Percentiles rank a stretch among this genome's conserved stretches.
Conservation (phyloP, 78 protist species). For the Pirum gemmata region DNA sequence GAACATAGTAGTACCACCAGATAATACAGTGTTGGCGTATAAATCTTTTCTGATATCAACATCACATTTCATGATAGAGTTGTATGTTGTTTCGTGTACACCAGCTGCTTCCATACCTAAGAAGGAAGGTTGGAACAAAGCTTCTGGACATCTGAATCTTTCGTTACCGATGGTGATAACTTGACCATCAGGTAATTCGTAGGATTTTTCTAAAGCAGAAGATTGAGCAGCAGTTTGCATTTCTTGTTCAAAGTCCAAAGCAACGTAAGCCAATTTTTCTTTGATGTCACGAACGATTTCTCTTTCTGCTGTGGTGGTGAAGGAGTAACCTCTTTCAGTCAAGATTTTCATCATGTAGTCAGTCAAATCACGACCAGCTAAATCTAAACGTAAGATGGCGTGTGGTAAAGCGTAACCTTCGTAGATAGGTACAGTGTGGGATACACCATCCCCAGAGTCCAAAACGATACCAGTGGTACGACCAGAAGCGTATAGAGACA, state of each 20-base stretch:
- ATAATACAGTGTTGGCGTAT: constrained; percentile 78
- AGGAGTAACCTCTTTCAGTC: constrained; percentile 82
- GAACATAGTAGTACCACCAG: constrained; percentile 89
- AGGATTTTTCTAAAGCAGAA: constrained; percentile 54
- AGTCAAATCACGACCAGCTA: constrained; percentile 88
- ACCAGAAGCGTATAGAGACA: constrained; percentile 75
- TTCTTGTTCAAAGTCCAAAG: constrained; percentile 76
- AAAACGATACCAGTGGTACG: constrained; percentile 88
- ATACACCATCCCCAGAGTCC: constrained; percentile 92
- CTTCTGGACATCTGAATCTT: constrained; percentile 85
- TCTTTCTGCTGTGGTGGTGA: constrained; percentile 90
- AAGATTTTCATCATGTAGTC: constrained; percentile 76
- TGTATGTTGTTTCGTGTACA: constrained; percentile 68
- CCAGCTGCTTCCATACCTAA: constrained; percentile 80
- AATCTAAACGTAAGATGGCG: constrained; percentile 75
- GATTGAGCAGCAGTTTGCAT: constrained; percentile 70
- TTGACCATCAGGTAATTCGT: constrained; percentile 81
- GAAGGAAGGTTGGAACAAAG: constrained; percentile 81
- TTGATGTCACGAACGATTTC: constrained; percentile 84
- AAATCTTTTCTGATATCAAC: constrained; percentile 82
- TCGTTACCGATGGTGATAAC: constrained; percentile 76
- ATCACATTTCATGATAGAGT: constrained; percentile 77
- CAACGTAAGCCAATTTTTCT: constrained; percentile 72
- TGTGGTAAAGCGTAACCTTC: constrained; percentile 85
- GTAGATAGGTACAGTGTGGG: constrained; percentile 88